Evolutionary conservation across 306 rosid species (phyloP), one percentile per base, ranked within the genome.

Genomic region (Neltuma alba): DNA sequence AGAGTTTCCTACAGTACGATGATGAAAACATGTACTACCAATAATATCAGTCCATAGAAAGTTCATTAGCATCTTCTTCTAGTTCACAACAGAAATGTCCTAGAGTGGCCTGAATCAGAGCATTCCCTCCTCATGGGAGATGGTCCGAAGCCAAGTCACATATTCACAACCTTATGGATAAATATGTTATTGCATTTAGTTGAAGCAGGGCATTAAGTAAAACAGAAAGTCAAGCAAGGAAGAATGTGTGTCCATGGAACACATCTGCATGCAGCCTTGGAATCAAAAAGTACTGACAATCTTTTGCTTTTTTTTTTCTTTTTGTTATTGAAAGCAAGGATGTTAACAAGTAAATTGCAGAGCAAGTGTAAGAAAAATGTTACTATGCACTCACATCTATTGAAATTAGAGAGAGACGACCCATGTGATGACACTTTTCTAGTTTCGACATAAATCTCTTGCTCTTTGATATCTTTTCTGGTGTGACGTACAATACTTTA

Each of bases 381-480:
- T 58, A 38, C 23, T 73, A 44, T 65, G 75, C 63, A 86, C 97
- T 91, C 86, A 92, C 98, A 77, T 94, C 98, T 81, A 94, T 84
- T 48, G 98, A 87, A 85, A 94, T 88, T 61, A 94, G 88, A 41
- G 94, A 88, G 72, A 94, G 92, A 79, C 97, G 95, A 76, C 91
- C 93, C 25, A 94, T 92, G 54, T 88, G 89, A 84, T 92, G 92
- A 76, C 98, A 94, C 83, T 94, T 94, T 79, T 94, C 98, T 81
- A 92, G 97, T 84, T 94, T 94, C 86, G 98, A 94, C 98, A 92
- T 91, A 83, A 94, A 94, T 79, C 97, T 94, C 89, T 94, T 94
- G 92, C 98, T 94, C 89, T 94, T 94, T 70, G 98, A 94, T 85
- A 94, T 91, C 88, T 94, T 94, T 86, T 94, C 98, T 67, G 98